phyloP scores from a whole-genome alignment of 2,329 filamentous ascomycete genomes.

The Ambrosiella beaveri region DNA sequence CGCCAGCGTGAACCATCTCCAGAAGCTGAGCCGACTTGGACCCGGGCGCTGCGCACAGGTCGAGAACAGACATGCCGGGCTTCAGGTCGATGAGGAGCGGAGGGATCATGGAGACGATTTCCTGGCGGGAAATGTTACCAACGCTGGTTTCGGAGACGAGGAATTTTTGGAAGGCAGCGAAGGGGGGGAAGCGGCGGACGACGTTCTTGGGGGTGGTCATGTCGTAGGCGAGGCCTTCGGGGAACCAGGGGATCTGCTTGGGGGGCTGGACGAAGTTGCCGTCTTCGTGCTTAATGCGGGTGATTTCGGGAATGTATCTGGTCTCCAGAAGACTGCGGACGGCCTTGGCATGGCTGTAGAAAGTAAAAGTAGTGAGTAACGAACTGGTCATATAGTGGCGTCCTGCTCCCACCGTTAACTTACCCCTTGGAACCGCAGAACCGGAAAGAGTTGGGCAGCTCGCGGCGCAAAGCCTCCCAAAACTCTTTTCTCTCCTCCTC shows the following conservation, averaged over 20 bases:
- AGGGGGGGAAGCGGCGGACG: conserved; percentile 81
- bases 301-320: conserved; percentile 80
- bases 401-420: conserved; percentile 11
- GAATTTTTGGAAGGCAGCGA: conserved; percentile 93
- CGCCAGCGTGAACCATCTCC: conserved; percentile 82
- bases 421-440: conserved; percentile 92
- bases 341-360: conserved; percentile 62
- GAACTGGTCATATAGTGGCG: not conserved
- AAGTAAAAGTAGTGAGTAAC: not conserved
- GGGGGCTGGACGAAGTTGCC: conserved; percentile 69
- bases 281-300: conserved; percentile 65
- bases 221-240: conserved; percentile 85
- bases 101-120: conserved; percentile 98
- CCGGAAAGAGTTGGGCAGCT: conserved; percentile 91
- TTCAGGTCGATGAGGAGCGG: conserved; percentile 80
- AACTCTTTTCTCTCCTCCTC: conserved; percentile 67
- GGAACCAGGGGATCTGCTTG: conserved; percentile 74
- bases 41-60: conserved; percentile 90
- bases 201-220: conserved; percentile 98
- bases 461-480: conserved; percentile 66
- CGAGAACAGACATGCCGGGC: conserved; percentile 82
- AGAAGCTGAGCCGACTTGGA: conserved; percentile 93
- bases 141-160: conserved; percentile 92
- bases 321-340: conserved; percentile 79
- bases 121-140: conserved; percentile 92